These are phyloP conservation scores for Corrigiola litoralis DNA, from an alignment of 179 eudicot genomes.

Conservation along the genomic window DNA sequence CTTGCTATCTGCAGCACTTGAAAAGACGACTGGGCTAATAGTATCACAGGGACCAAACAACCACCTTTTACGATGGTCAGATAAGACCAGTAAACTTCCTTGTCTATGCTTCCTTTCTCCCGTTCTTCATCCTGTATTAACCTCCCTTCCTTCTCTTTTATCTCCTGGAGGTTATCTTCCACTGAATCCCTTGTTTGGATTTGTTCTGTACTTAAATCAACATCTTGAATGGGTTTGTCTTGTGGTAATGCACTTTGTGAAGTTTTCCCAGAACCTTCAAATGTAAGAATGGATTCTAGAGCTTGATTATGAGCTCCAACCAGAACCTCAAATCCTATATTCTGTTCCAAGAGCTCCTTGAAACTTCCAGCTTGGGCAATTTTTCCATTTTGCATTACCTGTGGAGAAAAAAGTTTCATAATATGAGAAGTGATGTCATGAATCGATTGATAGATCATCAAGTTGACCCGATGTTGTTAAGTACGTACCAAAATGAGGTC, in stretches of 20 bases:
- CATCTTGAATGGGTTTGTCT: slow-evolving; percentile 23
- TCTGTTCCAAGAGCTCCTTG: slow-evolving; percentile 65
- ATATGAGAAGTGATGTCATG: background rate
- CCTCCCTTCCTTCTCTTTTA: slow-evolving; percentile 51
- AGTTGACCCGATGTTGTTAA: background rate
- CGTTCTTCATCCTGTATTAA: slow-evolving; percentile 88
- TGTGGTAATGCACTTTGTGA: slow-evolving; percentile 26
- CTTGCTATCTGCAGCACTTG: slow-evolving; percentile 78
- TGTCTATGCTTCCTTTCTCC: slow-evolving; percentile 88
- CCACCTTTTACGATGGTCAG: slow-evolving; percentile 71
- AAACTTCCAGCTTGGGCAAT: slow-evolving; percentile 85
- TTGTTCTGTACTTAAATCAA: slow-evolving; percentile 35
- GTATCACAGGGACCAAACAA: slow-evolving; percentile 61
- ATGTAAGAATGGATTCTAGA: slow-evolving; percentile 64
- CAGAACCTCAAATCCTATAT: slow-evolving; percentile 74
- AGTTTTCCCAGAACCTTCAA: slow-evolving; percentile 48
- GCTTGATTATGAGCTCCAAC: slow-evolving; percentile 95
- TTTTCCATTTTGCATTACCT: slow-evolving; percentile 94
- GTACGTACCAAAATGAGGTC: slow-evolving; percentile 78
- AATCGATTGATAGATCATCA: too few species aligned
- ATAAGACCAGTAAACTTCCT: slow-evolving; percentile 76
- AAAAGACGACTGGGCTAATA: slow-evolving; percentile 71
- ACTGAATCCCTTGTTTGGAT: slow-evolving; percentile 45
- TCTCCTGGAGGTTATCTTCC: slow-evolving; percentile 46
- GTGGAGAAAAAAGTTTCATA: slow-evolving; percentile 9